Conservation (phyloP, 2,329 filamentous ascomycete species). For the Penicillium janthinellum region DNA sequence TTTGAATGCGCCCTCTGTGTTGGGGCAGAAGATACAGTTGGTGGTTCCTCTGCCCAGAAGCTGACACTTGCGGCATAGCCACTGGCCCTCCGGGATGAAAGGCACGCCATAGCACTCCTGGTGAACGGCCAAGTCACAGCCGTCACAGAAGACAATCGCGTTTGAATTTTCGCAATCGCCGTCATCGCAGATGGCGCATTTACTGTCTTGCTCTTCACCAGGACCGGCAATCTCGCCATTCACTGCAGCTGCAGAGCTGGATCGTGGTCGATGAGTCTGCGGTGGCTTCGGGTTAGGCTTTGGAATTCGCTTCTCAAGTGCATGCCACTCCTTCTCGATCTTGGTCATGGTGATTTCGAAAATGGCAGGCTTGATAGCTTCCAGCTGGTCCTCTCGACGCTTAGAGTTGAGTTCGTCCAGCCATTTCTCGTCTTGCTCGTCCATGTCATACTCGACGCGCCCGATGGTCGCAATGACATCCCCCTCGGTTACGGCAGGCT, state of each 20-base stretch:
- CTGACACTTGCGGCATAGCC: conserved; percentile 96
- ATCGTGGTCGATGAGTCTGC: conserved; percentile 88
- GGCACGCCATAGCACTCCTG: conserved; percentile 99
- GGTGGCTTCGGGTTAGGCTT: conserved; percentile 96
- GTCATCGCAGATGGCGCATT: conserved; percentile 96
- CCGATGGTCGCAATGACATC: conserved; percentile 65
- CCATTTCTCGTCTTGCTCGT: conserved; percentile 98
- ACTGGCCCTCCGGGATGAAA: conserved; percentile 97
- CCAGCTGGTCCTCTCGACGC: conserved; percentile 72
- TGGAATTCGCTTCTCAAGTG: conserved; percentile 91
- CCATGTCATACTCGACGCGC: conserved; percentile 98
- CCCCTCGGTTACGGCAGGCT: conserved; percentile 59
- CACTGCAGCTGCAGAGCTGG: conserved; percentile 90
- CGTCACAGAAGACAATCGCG: conserved; percentile 98
- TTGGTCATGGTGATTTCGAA: conserved; percentile 99
- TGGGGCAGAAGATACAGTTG: conserved; percentile 97
- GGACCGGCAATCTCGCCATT: conserved; percentile 82
- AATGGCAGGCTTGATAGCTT: conserved; percentile 85
- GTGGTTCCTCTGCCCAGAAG: conserved; percentile 89
- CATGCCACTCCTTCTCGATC: conserved; percentile 98
- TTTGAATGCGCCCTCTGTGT: conserved; percentile 96
- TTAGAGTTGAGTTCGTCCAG: conserved; percentile 79
- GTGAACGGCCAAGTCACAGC: conserved; percentile 94
- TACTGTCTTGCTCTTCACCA: conserved; percentile 93
- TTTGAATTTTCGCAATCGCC: conserved; percentile 99